Conservation (phyloP, 495 filamentous ascomycete species). For the Patellaria atrata region DNA sequence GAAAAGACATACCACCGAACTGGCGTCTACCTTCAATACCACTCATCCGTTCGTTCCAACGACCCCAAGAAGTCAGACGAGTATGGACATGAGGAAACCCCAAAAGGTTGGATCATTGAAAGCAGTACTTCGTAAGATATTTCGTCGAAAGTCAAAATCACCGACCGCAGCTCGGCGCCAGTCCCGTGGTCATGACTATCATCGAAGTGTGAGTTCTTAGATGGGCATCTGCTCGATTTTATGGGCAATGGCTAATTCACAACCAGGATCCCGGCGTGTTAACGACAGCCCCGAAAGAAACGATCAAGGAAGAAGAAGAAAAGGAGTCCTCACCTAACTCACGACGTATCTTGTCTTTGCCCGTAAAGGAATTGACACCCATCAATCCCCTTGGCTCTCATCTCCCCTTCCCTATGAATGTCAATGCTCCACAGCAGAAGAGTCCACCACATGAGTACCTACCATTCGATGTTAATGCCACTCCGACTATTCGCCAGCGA, state of each 20-base stretch:
- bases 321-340: background rate
- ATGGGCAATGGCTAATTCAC: background rate
- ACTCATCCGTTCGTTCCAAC: constrained; percentile 13
- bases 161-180: background rate
- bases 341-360: constrained; percentile 13
- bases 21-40: constrained; percentile 2
- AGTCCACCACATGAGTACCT: constrained; percentile 18
- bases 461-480: constrained; percentile 7
- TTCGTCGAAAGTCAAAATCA: no score
- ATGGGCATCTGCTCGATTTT: background rate
- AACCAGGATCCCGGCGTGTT: constrained; percentile 17
- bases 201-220: constrained; percentile 14
- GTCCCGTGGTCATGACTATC: constrained; percentile 10
- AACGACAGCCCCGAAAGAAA: constrained; percentile 4
- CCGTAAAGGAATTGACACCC: constrained; percentile 12
- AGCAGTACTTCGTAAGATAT: no score
- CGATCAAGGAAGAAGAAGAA: constrained; percentile 2
- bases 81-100: no score
- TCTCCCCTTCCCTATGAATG: constrained; percentile 24
- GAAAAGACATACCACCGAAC: constrained; percentile 2
- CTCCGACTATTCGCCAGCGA: constrained; percentile 4
- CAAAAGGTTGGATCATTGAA: no score
- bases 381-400: constrained; percentile 18
- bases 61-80: no score
- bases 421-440: constrained; percentile 19